A percentile compares a stretch with the other conserved stretches of the same genome.
Conservation (phyloP, 805 yeast genomes). For the Ogataea methylovora region DNA sequence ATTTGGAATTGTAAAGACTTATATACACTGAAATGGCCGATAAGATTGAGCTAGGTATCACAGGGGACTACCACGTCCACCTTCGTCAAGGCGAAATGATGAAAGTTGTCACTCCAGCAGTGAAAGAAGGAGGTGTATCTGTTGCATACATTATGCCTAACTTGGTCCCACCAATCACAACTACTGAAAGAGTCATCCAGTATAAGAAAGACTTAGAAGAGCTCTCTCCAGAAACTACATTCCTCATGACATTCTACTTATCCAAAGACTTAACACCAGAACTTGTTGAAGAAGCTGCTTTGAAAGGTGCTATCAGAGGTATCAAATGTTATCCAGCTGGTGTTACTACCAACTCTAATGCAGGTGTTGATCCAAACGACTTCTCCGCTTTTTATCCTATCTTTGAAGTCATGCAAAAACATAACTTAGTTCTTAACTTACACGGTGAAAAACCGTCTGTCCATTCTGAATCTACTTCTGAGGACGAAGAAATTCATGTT, state of each 20-base stretch:
- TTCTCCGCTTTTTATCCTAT: constrained; percentile 84
- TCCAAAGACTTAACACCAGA: constrained; percentile 79
- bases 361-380: constrained; percentile 91
- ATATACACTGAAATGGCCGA: background rate
- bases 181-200: constrained; percentile 59
- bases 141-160: constrained; percentile 96
- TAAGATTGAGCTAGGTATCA: constrained; percentile 48
- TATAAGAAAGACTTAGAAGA: constrained; percentile 59
- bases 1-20: no score
- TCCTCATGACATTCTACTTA: constrained; percentile 85
- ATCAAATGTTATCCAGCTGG: constrained; percentile 98
- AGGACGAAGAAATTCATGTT: constrained; percentile 65
- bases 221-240: constrained; percentile 76
- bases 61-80: constrained; percentile 95
- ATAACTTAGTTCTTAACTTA: constrained; percentile 70
- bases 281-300: constrained; percentile 71
- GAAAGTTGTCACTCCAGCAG: constrained; percentile 84
- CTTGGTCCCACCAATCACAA: constrained; percentile 84
- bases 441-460: constrained; percentile 93
- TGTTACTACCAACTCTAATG: constrained; percentile 92
- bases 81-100: constrained; percentile 92
- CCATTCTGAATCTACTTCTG: constrained; percentile 10
- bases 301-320: constrained; percentile 63
- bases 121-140: constrained; percentile 83
- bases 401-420: constrained; percentile 79